These are phyloP conservation scores for Ceriops tagal DNA, from an alignment of 345 rosid species.

Conservation along the genomic window DNA sequence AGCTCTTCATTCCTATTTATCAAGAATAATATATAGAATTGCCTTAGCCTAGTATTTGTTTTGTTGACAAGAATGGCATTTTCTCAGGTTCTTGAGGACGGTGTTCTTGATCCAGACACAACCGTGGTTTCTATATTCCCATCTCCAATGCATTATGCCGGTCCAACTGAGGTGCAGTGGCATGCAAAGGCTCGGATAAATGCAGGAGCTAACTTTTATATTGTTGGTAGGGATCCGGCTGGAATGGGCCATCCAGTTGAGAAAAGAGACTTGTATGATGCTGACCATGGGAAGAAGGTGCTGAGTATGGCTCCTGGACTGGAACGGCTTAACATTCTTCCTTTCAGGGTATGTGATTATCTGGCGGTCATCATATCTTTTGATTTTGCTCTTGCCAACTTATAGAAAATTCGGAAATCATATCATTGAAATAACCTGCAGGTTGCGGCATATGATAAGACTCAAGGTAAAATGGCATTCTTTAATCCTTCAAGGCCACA, in stretches of 20 bases:
- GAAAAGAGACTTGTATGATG: slow-evolving; percentile 91
- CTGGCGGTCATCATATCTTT: neutral
- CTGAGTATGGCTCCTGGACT: slow-evolving; percentile 96
- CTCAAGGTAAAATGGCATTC: slow-evolving; percentile 97
- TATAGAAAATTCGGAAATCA: neutral
- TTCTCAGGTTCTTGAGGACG: slow-evolving; percentile 86
- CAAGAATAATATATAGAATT: neutral
- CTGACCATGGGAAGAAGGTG: slow-evolving; percentile 98
- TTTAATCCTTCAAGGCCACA: slow-evolving; percentile 86
- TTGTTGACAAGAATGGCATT: slow-evolving; percentile 2
- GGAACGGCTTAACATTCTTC: slow-evolving; percentile 92
- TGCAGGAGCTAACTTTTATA: slow-evolving; percentile 98
- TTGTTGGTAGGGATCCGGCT: slow-evolving; percentile 99
- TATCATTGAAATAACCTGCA: slow-evolving; percentile 21
- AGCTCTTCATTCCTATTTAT: neutral
- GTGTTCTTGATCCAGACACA: slow-evolving; percentile 98
- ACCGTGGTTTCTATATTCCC: slow-evolving; percentile 97
- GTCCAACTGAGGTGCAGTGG: slow-evolving; percentile 99
- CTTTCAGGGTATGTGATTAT: slow-evolving; percentile 65
- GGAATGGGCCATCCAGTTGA: slow-evolving; percentile 98
- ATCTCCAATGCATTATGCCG: slow-evolving; percentile 98
- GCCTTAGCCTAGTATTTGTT: neutral
- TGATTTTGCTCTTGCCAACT: neutral
- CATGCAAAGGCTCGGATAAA: slow-evolving; percentile 97
- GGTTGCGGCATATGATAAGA: slow-evolving; percentile 96